A percentile compares a stretch with the other conserved stretches of the same genome.
Evolutionary conservation across 2,329 filamentous ascomycete species (phyloP).

Genomic region (Venturia pyrina): DNA sequence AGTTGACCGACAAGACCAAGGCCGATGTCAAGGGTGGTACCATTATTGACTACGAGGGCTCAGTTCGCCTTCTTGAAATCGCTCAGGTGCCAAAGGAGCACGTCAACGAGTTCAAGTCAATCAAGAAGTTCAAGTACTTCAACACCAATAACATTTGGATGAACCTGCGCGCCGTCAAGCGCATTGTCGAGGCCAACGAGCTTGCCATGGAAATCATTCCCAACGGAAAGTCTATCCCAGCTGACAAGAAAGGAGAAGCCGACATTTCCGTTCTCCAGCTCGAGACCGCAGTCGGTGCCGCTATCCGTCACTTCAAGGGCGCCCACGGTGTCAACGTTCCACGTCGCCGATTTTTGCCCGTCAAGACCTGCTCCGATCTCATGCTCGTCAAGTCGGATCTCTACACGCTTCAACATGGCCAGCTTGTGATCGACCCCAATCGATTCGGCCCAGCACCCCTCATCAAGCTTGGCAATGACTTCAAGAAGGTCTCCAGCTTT

Average conservation of each 20-base stretch:
- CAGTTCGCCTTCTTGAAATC: slow-evolving; percentile 92
- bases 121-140: slow-evolving; percentile 99
- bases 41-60: slow-evolving; percentile 98
- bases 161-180: slow-evolving; percentile 95
- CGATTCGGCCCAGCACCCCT: slow-evolving; percentile 93
- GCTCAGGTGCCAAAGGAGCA: slow-evolving; percentile 99
- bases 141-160: slow-evolving; percentile 99
- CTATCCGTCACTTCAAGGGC: slow-evolving; percentile 97
- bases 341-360: slow-evolving; percentile 92
- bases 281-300: slow-evolving; percentile 95
- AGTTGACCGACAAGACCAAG: slow-evolving; percentile 99
- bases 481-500: slow-evolving; percentile 99
- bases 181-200: slow-evolving; percentile 96
- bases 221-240: slow-evolving; percentile 96
- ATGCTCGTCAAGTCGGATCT: slow-evolving; percentile 99
- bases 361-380: slow-evolving; percentile 99
- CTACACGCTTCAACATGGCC: slow-evolving; percentile 97
- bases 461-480: slow-evolving; percentile 97
- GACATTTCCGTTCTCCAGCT: slow-evolving; percentile 97
- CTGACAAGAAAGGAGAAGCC: slow-evolving; percentile 99
- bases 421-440: slow-evolving; percentile 92
- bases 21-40: slow-evolving; percentile 99
- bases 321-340: slow-evolving; percentile 98
- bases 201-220: slow-evolving; percentile 99
- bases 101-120: slow-evolving; percentile 99